phyloP scores from a whole-genome alignment of 495 filamentous ascomycete species.

The Penicillium verhagenii region DNA sequence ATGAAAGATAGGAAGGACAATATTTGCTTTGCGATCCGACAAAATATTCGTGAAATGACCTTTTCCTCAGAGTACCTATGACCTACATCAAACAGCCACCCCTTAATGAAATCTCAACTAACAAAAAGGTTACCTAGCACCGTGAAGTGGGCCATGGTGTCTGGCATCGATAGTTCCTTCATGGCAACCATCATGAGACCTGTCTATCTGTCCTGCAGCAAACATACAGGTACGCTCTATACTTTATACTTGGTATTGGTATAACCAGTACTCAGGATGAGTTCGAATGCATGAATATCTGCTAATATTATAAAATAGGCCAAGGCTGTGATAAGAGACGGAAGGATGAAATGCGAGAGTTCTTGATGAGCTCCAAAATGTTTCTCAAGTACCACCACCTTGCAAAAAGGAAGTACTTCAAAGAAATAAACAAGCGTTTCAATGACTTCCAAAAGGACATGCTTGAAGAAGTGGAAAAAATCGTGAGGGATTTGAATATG shows the following conservation, averaged over 20 bases:
- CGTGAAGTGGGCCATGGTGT: neutral
- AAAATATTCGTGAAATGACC: neutral
- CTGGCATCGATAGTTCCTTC: neutral
- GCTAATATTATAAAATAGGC: neutral
- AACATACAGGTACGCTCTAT: neutral
- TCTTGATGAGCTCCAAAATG: neutral
- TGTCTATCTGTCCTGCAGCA: neutral
- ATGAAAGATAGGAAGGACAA: neutral
- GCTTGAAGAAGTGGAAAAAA: neutral
- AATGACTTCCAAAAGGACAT: neutral
- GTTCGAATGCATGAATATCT: no score
- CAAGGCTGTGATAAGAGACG: neutral
- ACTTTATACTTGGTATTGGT: no score
- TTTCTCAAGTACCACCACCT: neutral
- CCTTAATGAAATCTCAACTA: neutral
- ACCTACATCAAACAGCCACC: neutral
- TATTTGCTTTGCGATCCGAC: neutral
- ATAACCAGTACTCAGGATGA: no score
- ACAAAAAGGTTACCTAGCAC: neutral
- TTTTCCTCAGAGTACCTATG: neutral
- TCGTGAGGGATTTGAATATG: neutral
- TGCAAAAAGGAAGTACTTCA: neutral
- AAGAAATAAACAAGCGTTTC: neutral
- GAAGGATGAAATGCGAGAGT: neutral
- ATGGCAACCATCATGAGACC: neutral